These are phyloP conservation scores for Neurospora crassa DNA, from an alignment of 2,329 filamentous ascomycete genomes.

Conservation along the genomic window DNA sequence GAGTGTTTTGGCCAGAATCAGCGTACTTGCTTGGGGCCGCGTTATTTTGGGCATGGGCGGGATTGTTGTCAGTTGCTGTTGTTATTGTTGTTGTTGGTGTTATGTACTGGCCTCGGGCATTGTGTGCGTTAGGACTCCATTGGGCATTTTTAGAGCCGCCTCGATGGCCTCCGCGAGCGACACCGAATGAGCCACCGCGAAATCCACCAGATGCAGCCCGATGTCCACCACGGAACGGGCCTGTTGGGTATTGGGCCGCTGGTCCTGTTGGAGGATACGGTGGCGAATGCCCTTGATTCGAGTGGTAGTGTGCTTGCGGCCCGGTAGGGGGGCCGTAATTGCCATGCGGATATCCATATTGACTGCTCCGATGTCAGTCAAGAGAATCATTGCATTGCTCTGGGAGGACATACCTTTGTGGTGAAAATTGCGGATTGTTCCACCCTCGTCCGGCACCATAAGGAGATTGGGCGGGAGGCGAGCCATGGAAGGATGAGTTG, in stretches of 20 bases:
- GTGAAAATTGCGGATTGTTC: conserved; percentile 28
- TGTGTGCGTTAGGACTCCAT: conserved; percentile 53
- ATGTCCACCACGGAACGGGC: conserved; percentile 34
- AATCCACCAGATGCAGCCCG: conserved; percentile 43
- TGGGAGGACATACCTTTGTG: conserved; percentile 29
- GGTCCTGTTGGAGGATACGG: conserved; percentile 49
- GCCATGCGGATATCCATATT: conserved; percentile 51
- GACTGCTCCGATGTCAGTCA: conserved; percentile 34
- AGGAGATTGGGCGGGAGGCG: conserved; percentile 33
- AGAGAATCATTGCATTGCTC: conserved; percentile 8
- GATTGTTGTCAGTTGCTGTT: conserved; percentile 22
- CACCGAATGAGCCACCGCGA: conserved; percentile 48
- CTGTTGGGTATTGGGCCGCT: conserved; percentile 41
- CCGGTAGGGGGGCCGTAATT: conserved; percentile 43
- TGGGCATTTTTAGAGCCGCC: conserved; percentile 58
- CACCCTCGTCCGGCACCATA: conserved; percentile 32
- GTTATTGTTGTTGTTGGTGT: conserved; percentile 7
- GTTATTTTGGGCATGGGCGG: conserved; percentile 24
- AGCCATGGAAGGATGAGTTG: conserved; percentile 34
- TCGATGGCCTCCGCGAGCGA: conserved; percentile 42
- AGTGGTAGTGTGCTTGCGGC: conserved; percentile 42
- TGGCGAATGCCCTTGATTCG: conserved; percentile 35
- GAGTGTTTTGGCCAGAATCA: conserved; percentile 18
- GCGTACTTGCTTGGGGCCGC: conserved; percentile 17
- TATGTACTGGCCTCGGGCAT: conserved; percentile 20